Evolutionary conservation across 768 basidiomycete species (phyloP).

Genomic region (Trametes cingulata): DNA sequence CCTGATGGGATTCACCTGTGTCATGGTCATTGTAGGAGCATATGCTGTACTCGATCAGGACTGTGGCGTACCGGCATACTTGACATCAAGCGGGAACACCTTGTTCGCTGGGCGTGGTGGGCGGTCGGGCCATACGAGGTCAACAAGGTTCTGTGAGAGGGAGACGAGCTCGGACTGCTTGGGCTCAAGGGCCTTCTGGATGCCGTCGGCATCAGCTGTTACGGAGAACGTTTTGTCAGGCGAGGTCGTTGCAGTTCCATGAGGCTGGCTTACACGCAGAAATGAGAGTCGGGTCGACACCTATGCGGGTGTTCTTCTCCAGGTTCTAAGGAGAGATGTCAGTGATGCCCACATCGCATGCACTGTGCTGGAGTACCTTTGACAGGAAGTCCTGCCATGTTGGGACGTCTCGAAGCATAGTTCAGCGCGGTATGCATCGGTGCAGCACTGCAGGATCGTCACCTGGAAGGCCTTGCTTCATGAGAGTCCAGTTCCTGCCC

Average conservation of each 20-base stretch:
- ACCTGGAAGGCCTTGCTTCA: conserved; percentile 91
- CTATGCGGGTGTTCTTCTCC: conserved; percentile 61
- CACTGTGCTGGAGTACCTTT: conserved; percentile 47
- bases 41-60: too few relatives aligned
- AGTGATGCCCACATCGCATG: too few relatives aligned
- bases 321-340: conserved; percentile 48
- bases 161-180: conserved; percentile 66
- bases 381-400: conserved; percentile 87
- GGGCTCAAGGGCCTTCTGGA: conserved; percentile 56
- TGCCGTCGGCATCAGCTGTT: conserved; percentile 63
- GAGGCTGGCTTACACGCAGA: conserved; percentile 49
- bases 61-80: conserved; percentile 60
- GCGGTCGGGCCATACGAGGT: conserved; percentile 72
- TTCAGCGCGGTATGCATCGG: conserved; percentile 10
- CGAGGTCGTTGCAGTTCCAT: too few relatives aligned
- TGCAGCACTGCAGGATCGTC: conserved; percentile 14
- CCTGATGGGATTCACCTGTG: conserved; percentile 58
- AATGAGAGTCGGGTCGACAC: conserved; percentile 81
- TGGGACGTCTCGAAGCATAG: conserved; percentile 64
- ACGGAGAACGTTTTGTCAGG: background rate
- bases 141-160: conserved; percentile 72
- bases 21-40: too few relatives aligned
- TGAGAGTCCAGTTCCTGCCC: conserved; percentile 88
- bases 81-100: conserved; percentile 68
- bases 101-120: conserved; percentile 68